A percentile compares a stretch with the other conserved stretches of the same genome.
Conservation (phyloP, 306 rosid species). For the Corylus americana region DNA sequence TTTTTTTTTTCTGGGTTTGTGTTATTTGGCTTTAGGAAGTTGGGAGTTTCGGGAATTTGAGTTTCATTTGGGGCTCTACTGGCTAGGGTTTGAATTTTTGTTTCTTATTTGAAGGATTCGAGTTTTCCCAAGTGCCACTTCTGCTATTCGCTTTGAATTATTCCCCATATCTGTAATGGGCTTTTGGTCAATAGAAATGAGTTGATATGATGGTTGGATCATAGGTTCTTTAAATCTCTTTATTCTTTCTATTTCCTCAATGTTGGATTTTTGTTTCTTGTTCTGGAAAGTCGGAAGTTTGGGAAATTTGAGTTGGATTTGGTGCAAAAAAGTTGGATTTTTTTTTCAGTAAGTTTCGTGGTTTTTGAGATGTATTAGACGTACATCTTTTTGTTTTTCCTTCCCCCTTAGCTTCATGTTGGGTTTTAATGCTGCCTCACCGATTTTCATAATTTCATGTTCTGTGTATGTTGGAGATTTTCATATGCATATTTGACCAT, state of each 20-base stretch:
- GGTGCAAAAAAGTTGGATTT: constrained; percentile 21
- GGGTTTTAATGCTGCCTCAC: constrained; percentile 9
- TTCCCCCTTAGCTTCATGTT: neutral
- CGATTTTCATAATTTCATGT: neutral
- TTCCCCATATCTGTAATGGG: neutral
- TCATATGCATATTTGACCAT: neutral
- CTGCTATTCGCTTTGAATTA: neutral
- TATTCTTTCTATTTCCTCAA: constrained; percentile 32
- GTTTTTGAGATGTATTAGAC: constrained; percentile 19
- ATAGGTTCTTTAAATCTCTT: constrained; percentile 32
- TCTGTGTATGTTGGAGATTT: neutral
- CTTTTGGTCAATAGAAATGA: constrained; percentile 17
- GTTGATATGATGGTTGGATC: constrained; percentile 22
- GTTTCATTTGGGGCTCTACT: neutral
- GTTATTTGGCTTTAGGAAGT: neutral
- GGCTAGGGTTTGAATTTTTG: neutral
- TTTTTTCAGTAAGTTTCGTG: constrained; percentile 22
- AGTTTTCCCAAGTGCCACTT: constrained; percentile 7
- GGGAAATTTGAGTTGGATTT: constrained; percentile 34
- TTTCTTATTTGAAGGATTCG: constrained; percentile 8
- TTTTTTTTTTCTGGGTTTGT: constrained; percentile 6
- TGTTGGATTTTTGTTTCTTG: constrained; percentile 40
- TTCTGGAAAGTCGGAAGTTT: constrained; percentile 40
- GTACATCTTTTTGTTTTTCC: constrained; percentile 4
- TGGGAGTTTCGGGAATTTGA: neutral